These are phyloP conservation scores for Dipteronia dyeriana DNA, from an alignment of 345 rosid genomes.

Conservation along the genomic window DNA sequence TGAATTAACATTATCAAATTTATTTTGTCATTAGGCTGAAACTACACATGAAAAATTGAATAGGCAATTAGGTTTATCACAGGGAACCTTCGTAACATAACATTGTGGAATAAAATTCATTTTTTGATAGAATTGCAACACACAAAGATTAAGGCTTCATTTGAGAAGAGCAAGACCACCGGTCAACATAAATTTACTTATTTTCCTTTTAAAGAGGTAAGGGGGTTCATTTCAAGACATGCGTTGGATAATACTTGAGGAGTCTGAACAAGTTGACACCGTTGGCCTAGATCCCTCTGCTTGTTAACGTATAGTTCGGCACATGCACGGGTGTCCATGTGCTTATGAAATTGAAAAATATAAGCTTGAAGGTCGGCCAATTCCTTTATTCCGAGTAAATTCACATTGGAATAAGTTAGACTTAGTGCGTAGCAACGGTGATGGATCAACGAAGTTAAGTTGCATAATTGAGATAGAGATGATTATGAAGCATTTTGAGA, in stretches of 20 bases:
- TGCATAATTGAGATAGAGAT: neutral
- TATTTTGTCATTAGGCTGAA: slow-evolving; percentile 8
- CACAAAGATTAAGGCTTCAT: too few species aligned
- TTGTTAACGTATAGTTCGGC: neutral
- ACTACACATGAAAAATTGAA: slow-evolving; percentile 19
- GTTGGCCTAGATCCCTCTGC: neutral
- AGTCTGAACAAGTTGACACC: neutral
- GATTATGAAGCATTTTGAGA: neutral
- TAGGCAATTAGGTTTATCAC: slow-evolving; percentile 6
- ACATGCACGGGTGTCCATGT: neutral
- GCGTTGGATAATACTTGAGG: neutral
- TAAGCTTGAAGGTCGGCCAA: neutral
- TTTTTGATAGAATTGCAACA: neutral
- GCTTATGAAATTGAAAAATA: neutral
- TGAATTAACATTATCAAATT: neutral
- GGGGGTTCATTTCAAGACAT: neutral
- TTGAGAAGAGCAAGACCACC: too few species aligned
- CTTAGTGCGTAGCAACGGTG: too few species aligned
- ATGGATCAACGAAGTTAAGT: too few species aligned
- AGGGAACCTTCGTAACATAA: slow-evolving; percentile 15
- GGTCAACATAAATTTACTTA: neutral
- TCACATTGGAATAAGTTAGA: neutral
- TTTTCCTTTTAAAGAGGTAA: neutral
- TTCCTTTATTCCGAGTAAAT: neutral
- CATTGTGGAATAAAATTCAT: neutral